Evolutionary conservation across 192 early-diverging fungal species (phyloP).

Genomic region (Entomortierella parvispora): DNA sequence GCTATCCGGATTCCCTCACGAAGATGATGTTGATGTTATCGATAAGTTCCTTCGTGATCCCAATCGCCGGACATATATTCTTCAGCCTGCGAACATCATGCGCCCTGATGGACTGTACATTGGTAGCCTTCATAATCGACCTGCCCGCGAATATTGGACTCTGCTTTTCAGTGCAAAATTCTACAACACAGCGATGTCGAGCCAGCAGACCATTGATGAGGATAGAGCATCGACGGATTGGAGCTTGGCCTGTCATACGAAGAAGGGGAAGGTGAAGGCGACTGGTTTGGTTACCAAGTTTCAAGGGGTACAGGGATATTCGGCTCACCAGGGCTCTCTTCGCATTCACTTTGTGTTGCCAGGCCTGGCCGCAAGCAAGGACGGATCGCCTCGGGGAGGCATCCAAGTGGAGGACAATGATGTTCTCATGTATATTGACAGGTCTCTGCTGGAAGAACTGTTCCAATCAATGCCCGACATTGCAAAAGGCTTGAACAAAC

Average conservation of each 20-base stretch:
- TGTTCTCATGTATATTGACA: no score
- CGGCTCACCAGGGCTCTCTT: no score
- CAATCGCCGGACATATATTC: background rate
- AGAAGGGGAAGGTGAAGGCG: no score
- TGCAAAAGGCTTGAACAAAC: no score
- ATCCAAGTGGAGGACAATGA: no score
- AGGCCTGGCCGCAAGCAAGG: no score
- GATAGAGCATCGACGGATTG: conserved; percentile 12
- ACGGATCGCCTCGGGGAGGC: no score
- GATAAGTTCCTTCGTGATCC: background rate
- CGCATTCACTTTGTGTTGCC: no score
- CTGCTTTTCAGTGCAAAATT: conserved; percentile 11
- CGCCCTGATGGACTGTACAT: conserved; percentile 8
- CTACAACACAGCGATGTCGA: background rate
- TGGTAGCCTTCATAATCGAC: background rate
- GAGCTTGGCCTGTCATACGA: conserved; percentile 2
- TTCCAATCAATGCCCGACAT: no score
- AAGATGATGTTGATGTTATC: conserved; percentile 9
- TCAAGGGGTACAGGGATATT: no score
- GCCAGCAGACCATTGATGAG: background rate
- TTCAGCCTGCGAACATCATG: background rate
- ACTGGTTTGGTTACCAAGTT: no score
- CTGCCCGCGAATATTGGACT: background rate
- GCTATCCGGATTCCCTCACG: background rate
- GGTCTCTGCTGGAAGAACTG: no score